Percentiles rank a stretch among this genome's conserved stretches.
phyloP scores from a whole-genome alignment of 2,329 filamentous ascomycete species.

The Phialophora chinensis region DNA sequence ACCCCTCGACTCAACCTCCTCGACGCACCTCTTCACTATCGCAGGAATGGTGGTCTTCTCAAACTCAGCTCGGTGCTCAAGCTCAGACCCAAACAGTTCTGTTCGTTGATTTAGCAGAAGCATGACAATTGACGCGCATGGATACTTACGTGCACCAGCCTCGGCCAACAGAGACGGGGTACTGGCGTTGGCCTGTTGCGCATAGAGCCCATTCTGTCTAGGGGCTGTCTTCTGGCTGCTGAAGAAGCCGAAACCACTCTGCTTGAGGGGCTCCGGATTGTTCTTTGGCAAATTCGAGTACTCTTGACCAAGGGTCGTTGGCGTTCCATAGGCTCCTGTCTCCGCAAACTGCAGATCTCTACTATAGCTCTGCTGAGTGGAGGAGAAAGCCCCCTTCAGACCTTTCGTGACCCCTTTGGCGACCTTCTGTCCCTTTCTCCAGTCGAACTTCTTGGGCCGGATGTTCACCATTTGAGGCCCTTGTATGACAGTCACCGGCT shows the following conservation, averaged over 20 bases:
- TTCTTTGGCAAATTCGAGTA: slow-evolving; percentile 39
- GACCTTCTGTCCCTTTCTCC: slow-evolving; percentile 96
- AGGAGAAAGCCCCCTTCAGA: slow-evolving; percentile 87
- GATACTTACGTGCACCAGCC: slow-evolving; percentile 48
- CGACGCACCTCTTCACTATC: slow-evolving; percentile 91
- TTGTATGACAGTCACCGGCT: slow-evolving; percentile 63
- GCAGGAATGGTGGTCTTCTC: slow-evolving; percentile 88
- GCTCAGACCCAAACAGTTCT: slow-evolving; percentile 85
- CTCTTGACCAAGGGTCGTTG: slow-evolving; percentile 45
- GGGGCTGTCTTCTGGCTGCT: slow-evolving; percentile 54
- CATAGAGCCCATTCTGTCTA: slow-evolving; percentile 42
- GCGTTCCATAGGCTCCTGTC: slow-evolving; percentile 71
- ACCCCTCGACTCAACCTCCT: slow-evolving; percentile 92
- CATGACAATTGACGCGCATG: background rate
- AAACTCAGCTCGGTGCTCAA: slow-evolving; percentile 82
- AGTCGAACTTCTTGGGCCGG: slow-evolving; percentile 94
- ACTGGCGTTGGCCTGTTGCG: slow-evolving; percentile 52
- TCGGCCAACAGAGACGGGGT: slow-evolving; percentile 49
- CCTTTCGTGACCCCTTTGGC: slow-evolving; percentile 94
- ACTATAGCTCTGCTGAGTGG: slow-evolving; percentile 57
- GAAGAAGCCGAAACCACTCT: slow-evolving; percentile 76
- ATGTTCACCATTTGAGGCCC: slow-evolving; percentile 96
- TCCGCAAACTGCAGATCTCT: slow-evolving; percentile 63
- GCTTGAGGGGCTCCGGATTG: slow-evolving; percentile 50
- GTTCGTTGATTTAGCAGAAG: slow-evolving; percentile 27